Percentiles rank a stretch among this genome's conserved stretches.
These are phyloP conservation scores for Calvatia gigantea DNA, from an alignment of 768 basidiomycete genomes.

Conservation along the genomic window DNA sequence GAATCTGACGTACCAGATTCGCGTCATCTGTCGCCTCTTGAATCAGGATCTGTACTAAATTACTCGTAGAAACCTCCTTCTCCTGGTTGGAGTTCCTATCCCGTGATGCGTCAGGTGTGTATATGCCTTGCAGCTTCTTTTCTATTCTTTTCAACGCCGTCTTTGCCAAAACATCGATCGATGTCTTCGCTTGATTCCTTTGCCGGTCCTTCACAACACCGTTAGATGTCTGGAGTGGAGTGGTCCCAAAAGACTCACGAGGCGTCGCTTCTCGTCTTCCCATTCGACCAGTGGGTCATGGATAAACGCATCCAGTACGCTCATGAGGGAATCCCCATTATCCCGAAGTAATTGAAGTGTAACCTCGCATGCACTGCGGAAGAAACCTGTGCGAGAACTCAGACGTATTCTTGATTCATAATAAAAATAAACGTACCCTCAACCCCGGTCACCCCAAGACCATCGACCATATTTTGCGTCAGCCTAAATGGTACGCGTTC, in stretches of 20 bases:
- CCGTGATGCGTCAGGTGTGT: conserved; percentile 48
- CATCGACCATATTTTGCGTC: conserved; percentile 91
- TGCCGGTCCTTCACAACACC: conserved; percentile 38
- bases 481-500: conserved; percentile 94
- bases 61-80: conserved; percentile 69
- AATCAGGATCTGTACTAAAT: conserved; percentile 88
- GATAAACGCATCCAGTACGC: conserved; percentile 92
- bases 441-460: conserved; percentile 87
- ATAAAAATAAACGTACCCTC: conserved; percentile 59
- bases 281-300: conserved; percentile 98
- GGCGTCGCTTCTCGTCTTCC: conserved; percentile 76
- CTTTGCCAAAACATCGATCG: conserved; percentile 65
- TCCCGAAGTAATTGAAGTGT: conserved; percentile 82
- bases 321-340: conserved; percentile 93
- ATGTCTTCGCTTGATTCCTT: conserved; percentile 42
- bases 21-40: conserved; percentile 75
- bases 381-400: conserved; percentile 57
- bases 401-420: not conserved
- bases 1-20: conserved; percentile 51
- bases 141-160: conserved; percentile 78
- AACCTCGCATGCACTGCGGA: conserved; percentile 87
- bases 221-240: not conserved
- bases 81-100: conserved; percentile 27
- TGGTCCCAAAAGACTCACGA: conserved; percentile 34
- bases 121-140: conserved; percentile 76